Base-by-base conservation (phyloP, 2,329 filamentous ascomycete genomes). In the Trichoderma lentiforme region DNA sequence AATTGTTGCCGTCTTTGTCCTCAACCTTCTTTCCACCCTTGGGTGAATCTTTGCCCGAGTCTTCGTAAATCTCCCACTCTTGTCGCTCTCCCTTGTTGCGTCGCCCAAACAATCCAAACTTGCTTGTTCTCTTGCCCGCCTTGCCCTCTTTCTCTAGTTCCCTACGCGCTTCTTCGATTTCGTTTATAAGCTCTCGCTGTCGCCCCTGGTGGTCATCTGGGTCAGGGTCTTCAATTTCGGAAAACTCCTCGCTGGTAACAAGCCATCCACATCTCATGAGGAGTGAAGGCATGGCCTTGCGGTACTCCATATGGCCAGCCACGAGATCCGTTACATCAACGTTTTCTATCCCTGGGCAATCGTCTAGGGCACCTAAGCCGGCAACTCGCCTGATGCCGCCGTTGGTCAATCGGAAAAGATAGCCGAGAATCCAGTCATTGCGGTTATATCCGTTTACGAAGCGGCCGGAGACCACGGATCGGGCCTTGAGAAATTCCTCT, bases 341-440 rank as follows among this genome's bases (percentile, higher is more conserved):
- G 77, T 98, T 98, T 80, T 98, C 96, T 18, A 98, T 83, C 18
- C 92, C 93, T 0, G 91, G 90, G n/a, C 97, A 85, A 6, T 85
- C 88, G 58, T 95, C 89, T 3, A 98, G 87, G 1, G 92, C 86
- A 1, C 90, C 92, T 56, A 99, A 87, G 14, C 96, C 96, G 6
- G 95, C 95, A 1, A 99, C 89, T 24, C 91, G 90, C 81, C 94
- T 92, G 77, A 98, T 95, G 57, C 96, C 96, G 75, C 96, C 96
- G 75, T 92, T 93, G 3, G 96, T 99, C 56, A 97, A 89, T 15
- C 96, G 93, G 86, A 99, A 99, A 1, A 99, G 89, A 79, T 99
- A 99, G 73, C 92, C 94, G 64, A 99, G 83, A 77, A 99, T 98
- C 96, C 96, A 99, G 83, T 99, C 96, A 79, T 96, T 98, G 62